Evolutionary conservation across 2,329 filamentous ascomycete species (phyloP).

Genomic region (Emericellopsis atlantica): DNA sequence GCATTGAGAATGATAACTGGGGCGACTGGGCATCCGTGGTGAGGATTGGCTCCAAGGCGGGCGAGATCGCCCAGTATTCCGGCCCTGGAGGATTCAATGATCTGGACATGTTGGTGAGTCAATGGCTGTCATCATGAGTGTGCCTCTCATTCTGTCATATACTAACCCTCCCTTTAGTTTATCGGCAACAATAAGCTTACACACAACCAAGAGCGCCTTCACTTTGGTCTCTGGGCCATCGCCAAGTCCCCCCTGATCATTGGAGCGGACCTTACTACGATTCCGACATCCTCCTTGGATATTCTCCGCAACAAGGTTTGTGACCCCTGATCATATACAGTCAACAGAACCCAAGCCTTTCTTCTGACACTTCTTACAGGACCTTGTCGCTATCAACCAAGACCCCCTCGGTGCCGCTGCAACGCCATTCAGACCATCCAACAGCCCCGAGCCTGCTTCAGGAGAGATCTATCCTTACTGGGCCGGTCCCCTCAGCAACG

Average conservation of each 20-base stretch:
- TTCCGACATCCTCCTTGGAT: slow-evolving; percentile 6
- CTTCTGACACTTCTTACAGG: slow-evolving; percentile 4
- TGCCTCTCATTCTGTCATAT: neutral
- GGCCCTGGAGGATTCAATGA: slow-evolving; percentile 15
- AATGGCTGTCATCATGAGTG: neutral
- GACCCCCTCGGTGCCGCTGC: slow-evolving; percentile 11
- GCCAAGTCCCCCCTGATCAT: slow-evolving; percentile 12
- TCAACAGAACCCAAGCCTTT: too few relatives aligned
- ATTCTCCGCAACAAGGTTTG: slow-evolving; percentile 9
- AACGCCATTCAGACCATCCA: slow-evolving; percentile 9
- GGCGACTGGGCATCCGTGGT: slow-evolving; percentile 7
- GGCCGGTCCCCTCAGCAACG: slow-evolving; percentile 21
- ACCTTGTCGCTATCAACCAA: slow-evolving; percentile 14
- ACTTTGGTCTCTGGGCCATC: slow-evolving; percentile 15
- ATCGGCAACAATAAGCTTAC: slow-evolving; percentile 8
- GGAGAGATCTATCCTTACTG: slow-evolving; percentile 28
- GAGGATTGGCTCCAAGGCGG: slow-evolving; percentile 6
- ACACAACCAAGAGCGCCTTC: slow-evolving; percentile 9
- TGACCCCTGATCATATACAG: neutral
- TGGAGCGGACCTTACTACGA: slow-evolving; percentile 11
- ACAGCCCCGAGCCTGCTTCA: slow-evolving; percentile 20
- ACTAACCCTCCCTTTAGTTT: slow-evolving; percentile 2
- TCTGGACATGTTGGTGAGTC: slow-evolving; percentile 11
- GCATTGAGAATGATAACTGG: slow-evolving; percentile 24
- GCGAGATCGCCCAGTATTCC: slow-evolving; percentile 7